Conservation (phyloP, 192 early-diverging fungal genomes). For the Phycomyces nitens region DNA sequence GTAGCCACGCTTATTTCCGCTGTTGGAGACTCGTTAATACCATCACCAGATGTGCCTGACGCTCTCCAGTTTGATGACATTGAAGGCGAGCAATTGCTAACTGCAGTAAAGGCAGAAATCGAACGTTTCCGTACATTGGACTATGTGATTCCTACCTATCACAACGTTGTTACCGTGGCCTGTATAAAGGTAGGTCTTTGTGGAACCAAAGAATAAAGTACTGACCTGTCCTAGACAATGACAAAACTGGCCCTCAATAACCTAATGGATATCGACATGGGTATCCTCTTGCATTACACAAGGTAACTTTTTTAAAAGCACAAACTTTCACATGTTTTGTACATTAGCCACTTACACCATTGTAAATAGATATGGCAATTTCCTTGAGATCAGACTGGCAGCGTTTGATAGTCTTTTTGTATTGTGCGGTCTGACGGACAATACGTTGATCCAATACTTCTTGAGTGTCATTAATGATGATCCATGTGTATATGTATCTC, state of each 20-base stretch:
- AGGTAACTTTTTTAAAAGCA: slow-evolving; percentile 19
- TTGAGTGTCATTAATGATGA: slow-evolving; percentile 59
- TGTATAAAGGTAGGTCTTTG: slow-evolving; percentile 64
- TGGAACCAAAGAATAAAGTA: background rate
- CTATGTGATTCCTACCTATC: slow-evolving; percentile 78
- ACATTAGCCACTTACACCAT: background rate
- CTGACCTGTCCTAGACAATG: slow-evolving; percentile 34
- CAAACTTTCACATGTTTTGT: too few species aligned
- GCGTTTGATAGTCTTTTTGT: slow-evolving; percentile 76
- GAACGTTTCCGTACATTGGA: slow-evolving; percentile 77
- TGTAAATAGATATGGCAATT: slow-evolving; percentile 60
- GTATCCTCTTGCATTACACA: slow-evolving; percentile 69
- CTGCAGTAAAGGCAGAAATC: slow-evolving; percentile 63
- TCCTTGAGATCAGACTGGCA: slow-evolving; percentile 60
- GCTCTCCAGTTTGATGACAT: slow-evolving; percentile 36
- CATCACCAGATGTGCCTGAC: slow-evolving; percentile 37
- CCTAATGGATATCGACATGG: slow-evolving; percentile 63
- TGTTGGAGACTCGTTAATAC: slow-evolving; percentile 62
- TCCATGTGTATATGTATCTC: slow-evolving; percentile 57
- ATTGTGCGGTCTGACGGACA: slow-evolving; percentile 58
- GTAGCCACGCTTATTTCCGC: slow-evolving; percentile 71
- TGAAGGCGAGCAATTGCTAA: slow-evolving; percentile 49
- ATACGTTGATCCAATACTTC: slow-evolving; percentile 49
- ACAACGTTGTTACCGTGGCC: slow-evolving; percentile 77
- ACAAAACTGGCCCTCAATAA: slow-evolving; percentile 64